Evolutionary conservation across 177 flowering plant genomes (phyloP), one percentile per base, ranked within the genome.

Genomic region (Vitis hybrid): DNA sequence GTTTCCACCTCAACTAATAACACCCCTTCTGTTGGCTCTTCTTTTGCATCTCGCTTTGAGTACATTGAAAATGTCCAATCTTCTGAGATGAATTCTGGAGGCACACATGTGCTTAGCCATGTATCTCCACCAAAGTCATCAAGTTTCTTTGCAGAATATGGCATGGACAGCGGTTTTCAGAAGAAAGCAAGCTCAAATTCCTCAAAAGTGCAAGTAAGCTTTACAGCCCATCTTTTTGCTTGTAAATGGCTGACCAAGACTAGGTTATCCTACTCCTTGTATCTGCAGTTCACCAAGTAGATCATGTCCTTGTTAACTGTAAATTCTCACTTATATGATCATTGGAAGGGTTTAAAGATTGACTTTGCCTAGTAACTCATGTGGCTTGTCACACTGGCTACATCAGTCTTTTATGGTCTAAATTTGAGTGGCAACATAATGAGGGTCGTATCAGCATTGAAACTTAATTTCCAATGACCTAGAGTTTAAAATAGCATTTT

Each of bases 71-170:
- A 82, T 75, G 78, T 77, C 12, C 87, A 86, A 70, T 72, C 89
- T 64, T 12, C 90, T 52, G 92, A 86, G 52, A 67, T 51, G 70
- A 86, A 78, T 83, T 74, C 89, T 57, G 82, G 82, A 66, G 89
- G 90, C 30, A 24, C 85, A n/a, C 89, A 83, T 69, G 83, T 81
- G 40, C 60, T 83, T 65, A 78, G 84, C 74, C 99, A 95, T 84
- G 92, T 95, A 46, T 73, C 89, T 32, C 87, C 97, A 54, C 99
- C 97, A 68, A 90, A 86, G 78, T 83, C 99, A 19, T 81, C 97
- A 51, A 84, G 82, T 74, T 95, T 95, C 78, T 95, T 95, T 83
- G 86, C 91, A 5, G 98, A 95, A 0, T 95, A 84, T 83, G 99
- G 98, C 63, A 93, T 93, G 98, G 98, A 91, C 48, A 79, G 83